phyloP scores from a whole-genome alignment of 2,329 filamentous ascomycete species.

The Magnaporthiopsis poae region DNA sequence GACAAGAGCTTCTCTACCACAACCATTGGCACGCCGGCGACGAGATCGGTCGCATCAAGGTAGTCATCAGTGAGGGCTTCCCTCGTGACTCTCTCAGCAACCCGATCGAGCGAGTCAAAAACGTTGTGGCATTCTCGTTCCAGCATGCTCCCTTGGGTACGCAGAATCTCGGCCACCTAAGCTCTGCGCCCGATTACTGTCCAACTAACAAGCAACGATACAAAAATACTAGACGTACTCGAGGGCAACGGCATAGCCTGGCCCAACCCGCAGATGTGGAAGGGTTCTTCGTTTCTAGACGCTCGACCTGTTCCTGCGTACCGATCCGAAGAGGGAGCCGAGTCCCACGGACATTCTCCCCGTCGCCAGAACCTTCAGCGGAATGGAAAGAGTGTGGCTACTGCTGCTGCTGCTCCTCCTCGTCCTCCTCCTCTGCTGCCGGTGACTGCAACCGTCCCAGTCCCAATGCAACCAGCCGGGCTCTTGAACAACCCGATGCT shows the following conservation, averaged over 20 bases:
- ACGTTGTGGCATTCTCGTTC: slow-evolving; percentile 70
- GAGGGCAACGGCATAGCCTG: slow-evolving; percentile 67
- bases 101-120: slow-evolving; percentile 58
- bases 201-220: slow-evolving; percentile 12
- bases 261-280: slow-evolving; percentile 66
- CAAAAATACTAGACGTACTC: slow-evolving; percentile 48
- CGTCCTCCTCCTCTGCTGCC: background rate
- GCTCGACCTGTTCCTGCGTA: slow-evolving; percentile 32
- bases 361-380: slow-evolving; percentile 25
- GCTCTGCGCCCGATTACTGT: background rate
- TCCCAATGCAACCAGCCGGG: background rate
- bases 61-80: slow-evolving; percentile 67
- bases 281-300: slow-evolving; percentile 32
- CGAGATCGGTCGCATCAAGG: slow-evolving; percentile 62
- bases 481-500: slow-evolving; percentile 3
- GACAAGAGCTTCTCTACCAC: slow-evolving; percentile 57
- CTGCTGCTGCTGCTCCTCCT: background rate
- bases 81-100: slow-evolving; percentile 39
- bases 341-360: slow-evolving; percentile 57
- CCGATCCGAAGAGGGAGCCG: slow-evolving; percentile 34
- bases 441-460: background rate
- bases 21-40: slow-evolving; percentile 64
- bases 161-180: slow-evolving; percentile 14
- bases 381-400: background rate
- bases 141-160: slow-evolving; percentile 72